phyloP scores from a whole-genome alignment of 108 stramenopile genomes.

The Craspedostauros australis region DNA sequence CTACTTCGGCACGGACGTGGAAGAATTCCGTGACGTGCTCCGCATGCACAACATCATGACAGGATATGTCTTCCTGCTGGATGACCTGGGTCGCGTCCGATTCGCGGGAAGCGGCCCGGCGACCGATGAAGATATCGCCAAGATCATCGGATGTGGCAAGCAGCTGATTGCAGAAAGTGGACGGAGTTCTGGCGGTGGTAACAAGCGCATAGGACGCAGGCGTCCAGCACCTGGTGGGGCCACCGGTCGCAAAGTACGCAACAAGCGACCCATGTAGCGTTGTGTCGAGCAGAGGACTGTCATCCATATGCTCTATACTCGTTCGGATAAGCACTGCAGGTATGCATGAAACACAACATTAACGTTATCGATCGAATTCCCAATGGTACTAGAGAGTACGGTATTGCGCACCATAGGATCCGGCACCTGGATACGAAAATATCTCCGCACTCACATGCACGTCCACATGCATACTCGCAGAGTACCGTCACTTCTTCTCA shows the following conservation, averaged over 20 bases:
- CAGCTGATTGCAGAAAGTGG: slow-evolving; percentile 29
- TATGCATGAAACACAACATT: no score
- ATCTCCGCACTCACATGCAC: no score
- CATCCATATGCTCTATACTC: no score
- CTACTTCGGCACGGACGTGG: slow-evolving; percentile 62
- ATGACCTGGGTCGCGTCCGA: slow-evolving; percentile 71
- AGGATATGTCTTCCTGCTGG: slow-evolving; percentile 70
- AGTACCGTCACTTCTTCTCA: no score
- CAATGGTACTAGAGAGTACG: no score
- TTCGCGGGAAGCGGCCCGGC: slow-evolving; percentile 75
- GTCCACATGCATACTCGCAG: no score
- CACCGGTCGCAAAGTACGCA: background rate
- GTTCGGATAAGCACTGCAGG: no score
- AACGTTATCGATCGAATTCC: no score
- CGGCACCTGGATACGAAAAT: no score
- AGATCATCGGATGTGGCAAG: slow-evolving; percentile 47
- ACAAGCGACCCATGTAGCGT: no score
- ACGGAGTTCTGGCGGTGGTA: background rate
- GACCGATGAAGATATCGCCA: slow-evolving; percentile 44
- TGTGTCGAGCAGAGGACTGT: no score
- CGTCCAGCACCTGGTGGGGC: background rate
- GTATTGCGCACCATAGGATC: no score
- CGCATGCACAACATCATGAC: slow-evolving; percentile 83
- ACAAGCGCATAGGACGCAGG: background rate
- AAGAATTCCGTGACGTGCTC: slow-evolving; percentile 59